phyloP scores from a whole-genome alignment of 495 filamentous ascomycete genomes.

The Parmelia sp. region DNA sequence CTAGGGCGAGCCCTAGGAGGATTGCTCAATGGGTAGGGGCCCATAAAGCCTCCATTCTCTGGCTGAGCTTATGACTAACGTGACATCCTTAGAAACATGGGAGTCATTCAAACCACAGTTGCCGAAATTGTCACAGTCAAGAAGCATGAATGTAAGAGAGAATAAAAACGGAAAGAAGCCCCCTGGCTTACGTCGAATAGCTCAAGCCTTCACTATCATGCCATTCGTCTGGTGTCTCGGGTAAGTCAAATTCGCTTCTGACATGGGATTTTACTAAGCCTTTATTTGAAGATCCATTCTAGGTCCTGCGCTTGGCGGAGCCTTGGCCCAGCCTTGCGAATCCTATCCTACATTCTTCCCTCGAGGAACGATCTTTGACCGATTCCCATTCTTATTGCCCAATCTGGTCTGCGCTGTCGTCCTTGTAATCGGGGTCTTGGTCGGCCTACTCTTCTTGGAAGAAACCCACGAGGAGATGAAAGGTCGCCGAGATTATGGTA shows the following conservation, averaged over 20 bases:
- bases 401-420: conserved; percentile 84
- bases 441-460: conserved; percentile 86
- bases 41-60: conserved; percentile 19
- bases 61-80: conserved; percentile 14
- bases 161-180: background rate
- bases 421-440: conserved; percentile 67
- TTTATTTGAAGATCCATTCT: conserved; percentile 56
- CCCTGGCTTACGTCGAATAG: conserved; percentile 34
- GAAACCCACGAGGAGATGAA: conserved; percentile 89
- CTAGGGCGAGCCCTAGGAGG: conserved; percentile 84
- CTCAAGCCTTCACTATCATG: conserved; percentile 93
- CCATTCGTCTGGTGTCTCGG: conserved; percentile 96
- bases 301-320: conserved; percentile 83
- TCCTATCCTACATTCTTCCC: conserved; percentile 73
- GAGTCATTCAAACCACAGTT: conserved; percentile 90
- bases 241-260: conserved; percentile 37
- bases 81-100: conserved; percentile 61
- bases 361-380: conserved; percentile 69
- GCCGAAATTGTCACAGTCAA: conserved; percentile 87
- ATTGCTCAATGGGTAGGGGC: conserved; percentile 74
- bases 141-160: conserved; percentile 72
- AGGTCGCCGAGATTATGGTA: conserved; percentile 63
- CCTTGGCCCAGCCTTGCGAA: conserved; percentile 76
- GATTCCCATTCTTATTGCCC: conserved; percentile 84
- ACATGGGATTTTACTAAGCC: conserved; percentile 1